Base-by-base conservation (phyloP, 305 asterid genomes). In the Fraxinus angustifolia region DNA sequence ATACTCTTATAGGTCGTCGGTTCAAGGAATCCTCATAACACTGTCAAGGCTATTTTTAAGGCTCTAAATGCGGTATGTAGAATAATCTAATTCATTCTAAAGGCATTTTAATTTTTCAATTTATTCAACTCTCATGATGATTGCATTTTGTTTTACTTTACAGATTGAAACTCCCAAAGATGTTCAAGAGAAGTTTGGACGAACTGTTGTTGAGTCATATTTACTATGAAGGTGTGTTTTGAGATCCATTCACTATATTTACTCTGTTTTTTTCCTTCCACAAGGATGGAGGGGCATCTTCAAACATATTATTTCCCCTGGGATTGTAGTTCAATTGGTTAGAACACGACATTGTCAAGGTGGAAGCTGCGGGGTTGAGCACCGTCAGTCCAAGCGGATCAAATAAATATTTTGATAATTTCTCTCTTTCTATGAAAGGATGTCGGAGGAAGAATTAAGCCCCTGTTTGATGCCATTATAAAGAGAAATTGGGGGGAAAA, bases 141-240 rank as follows among this genome's bases (percentile, higher is more conserved):
- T 79, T 53, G 76, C 26, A 48, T 50, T 75, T 28, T 82, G 30
- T 67, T 79, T 73, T 60, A 58, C 80, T 83, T 72, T 50, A 48
- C 88, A 94, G 97, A 89, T 93, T 80, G 98, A 95, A 86, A 92
- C 97, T 80, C 98, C 97, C 76, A 90, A 91, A 87, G 99, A 93
- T 50, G 93, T 92, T 53, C 91, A 93, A 87, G 94, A 93, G 76
- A 91, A 92, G 93, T 92, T 93, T 12, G 99, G 99, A 26, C 89
- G 99, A 31, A 93, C 97, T 75, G 99, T 95, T n/a, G 97, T 95
- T 6, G 98, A 93, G 75, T 91, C 97, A 14, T 91, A 89, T 85
- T 86, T 92, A 79, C 84, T 93, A 78, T 93, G 86, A 93, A 82
- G 87, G 86, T 78, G 80, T 58, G 38, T 56, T 71, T 79, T 75